Base-by-base conservation (phyloP, 768 basidiomycete genomes). In the Suillus bovinus region DNA sequence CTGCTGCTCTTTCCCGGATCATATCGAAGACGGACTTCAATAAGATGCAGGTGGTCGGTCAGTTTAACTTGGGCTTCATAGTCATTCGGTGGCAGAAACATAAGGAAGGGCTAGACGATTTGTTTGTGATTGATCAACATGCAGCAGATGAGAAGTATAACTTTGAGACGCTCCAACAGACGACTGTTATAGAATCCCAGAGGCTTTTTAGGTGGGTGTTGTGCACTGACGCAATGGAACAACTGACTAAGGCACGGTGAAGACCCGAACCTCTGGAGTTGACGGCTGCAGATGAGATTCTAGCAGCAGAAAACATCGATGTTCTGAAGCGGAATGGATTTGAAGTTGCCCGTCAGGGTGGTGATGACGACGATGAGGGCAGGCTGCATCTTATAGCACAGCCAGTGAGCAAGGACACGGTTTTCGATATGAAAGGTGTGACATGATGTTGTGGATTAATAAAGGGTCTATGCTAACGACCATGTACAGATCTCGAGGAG, bases 61-160 rank as follows among this genome's bases (percentile, higher is more conserved):
- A 99, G 75, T 99, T 98, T 75, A 99, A 99, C 68, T 82, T 89
- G 36, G 96, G 96, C 0, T 99, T 99, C 75, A 94, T 99, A 73
- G 83, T 99, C 61, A 84, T 86, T 3, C 85, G 96, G 7, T 83
- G 90, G 67, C 78, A 79, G 61, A 79, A 79, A 64, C 55, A 39
- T 0, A 57, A 33, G 54, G 61, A 33, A 6, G 41, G 11, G 42
- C 79, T 86, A 77, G 96, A 99, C 70, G 96, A 99, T 69, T 78
- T 99, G 46, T 99, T 98, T 76, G 94, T 99, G 64, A 84, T 99
- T 20, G 96, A 99, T 69, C 96, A 99, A 71, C 96, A 99, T 74
- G 96, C 96, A 5, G 89, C 93, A 6, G 97, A 99, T 74, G 97
- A 99, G 76, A 99, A 99, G 78, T 98, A 93, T 77, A 99, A 99